Evolutionary conservation across 441 rosid genomes (phyloP).

Genomic region (Pelargonium exstipulatum): DNA sequence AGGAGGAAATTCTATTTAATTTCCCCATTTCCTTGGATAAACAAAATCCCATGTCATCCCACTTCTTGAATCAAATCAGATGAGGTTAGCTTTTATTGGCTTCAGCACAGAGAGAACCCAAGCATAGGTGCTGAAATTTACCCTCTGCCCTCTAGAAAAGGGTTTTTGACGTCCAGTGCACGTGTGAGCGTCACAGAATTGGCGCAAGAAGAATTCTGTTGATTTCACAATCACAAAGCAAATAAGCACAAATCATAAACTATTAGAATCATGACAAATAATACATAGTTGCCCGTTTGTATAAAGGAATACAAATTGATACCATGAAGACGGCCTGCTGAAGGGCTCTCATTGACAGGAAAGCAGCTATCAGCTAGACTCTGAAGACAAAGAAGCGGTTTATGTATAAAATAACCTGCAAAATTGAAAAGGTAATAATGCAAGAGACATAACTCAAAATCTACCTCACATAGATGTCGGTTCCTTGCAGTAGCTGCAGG

Average conservation of each 20-base stretch:
- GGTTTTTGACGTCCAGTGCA: conserved; percentile 40
- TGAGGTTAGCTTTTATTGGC: no score
- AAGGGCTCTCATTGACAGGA: conserved; percentile 42
- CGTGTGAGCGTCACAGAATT: conserved; percentile 49
- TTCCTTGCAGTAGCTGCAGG: conserved; percentile 49
- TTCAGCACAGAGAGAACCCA: no score
- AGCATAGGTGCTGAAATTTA: conserved; percentile 15
- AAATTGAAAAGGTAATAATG: not conserved
- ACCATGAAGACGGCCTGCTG: conserved; percentile 53
- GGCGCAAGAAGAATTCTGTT: conserved; percentile 47
- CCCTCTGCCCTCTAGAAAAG: conserved; percentile 39
- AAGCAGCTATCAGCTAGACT: conserved; percentile 51
- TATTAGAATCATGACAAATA: not conserved
- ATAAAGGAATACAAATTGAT: not conserved
- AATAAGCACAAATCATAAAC: not conserved
- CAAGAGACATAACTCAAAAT: not conserved
- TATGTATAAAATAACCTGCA: not conserved
- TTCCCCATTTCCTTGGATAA: no score
- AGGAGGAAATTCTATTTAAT: no score
- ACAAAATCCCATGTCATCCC: no score
- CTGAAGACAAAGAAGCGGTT: conserved; percentile 24
- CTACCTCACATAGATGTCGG: conserved; percentile 47
- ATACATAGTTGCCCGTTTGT: not conserved
- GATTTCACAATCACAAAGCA: conserved; percentile 2
- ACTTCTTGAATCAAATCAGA: no score